Percentiles rank a stretch among this genome's conserved stretches.
These are phyloP conservation scores for Achlya hypogyna DNA, from an alignment of 352 stramenopile genomes.

Conservation along the genomic window DNA sequence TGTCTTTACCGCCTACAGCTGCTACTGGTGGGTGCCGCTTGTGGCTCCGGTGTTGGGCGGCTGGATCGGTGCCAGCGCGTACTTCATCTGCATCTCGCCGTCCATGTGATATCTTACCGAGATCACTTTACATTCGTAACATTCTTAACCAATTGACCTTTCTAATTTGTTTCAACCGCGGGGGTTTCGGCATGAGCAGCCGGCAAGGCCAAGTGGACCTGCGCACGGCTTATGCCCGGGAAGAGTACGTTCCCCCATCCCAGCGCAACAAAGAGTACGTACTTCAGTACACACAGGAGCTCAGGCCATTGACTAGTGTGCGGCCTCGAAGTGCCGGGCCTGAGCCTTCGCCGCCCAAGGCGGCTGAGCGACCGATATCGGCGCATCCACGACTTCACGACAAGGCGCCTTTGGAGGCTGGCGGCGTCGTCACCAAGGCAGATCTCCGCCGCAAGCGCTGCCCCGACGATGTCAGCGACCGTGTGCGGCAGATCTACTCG, in stretches of 20 bases:
- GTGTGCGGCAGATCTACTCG: slow-evolving; percentile 15
- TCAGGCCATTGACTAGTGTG: not conserved
- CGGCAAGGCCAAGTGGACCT: not conserved
- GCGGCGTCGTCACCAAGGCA: slow-evolving; percentile 6
- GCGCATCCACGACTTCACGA: slow-evolving; percentile 5
- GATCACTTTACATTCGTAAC: too few relatives aligned
- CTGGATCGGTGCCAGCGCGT: slow-evolving; percentile 24
- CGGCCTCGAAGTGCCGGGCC: not conserved
- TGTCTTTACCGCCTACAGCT: slow-evolving; percentile 33
- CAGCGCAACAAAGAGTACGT: not conserved
- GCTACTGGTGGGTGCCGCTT: slow-evolving; percentile 49
- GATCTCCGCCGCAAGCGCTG: slow-evolving; percentile 12
- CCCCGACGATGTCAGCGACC: slow-evolving; percentile 12
- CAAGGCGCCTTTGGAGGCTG: not conserved
- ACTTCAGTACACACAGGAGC: not conserved
- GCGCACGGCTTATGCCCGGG: not conserved
- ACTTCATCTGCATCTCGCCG: slow-evolving; percentile 27
- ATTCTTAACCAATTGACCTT: too few relatives aligned
- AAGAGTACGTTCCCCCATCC: not conserved
- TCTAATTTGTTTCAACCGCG: not conserved
- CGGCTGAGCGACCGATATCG: not conserved
- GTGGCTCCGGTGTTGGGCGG: slow-evolving; percentile 35
- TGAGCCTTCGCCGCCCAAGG: not conserved
- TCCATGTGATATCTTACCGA: too few relatives aligned
- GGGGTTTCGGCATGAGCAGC: slow-evolving; percentile 1